These are phyloP conservation scores for Plasmodium malariae DNA, from an alignment of 169 alveolate species.

Conservation along the genomic window DNA sequence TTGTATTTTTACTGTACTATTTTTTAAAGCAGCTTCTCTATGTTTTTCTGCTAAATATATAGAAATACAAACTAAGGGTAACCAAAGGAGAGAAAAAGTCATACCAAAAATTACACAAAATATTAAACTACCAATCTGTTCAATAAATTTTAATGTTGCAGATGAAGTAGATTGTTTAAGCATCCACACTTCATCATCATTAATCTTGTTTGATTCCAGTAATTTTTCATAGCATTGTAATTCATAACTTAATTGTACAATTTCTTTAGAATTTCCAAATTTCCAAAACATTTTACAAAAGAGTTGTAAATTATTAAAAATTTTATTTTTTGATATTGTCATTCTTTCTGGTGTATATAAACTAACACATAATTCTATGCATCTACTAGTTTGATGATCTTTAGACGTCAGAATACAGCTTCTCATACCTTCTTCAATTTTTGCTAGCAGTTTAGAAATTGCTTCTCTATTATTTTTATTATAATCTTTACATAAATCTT, in stretches of 20 bases:
- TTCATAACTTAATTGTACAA: slow-evolving; percentile 83
- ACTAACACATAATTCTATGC: slow-evolving; percentile 87
- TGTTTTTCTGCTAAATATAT: slow-evolving; percentile 90
- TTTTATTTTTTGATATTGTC: slow-evolving; percentile 87
- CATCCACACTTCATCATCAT: slow-evolving; percentile 93
- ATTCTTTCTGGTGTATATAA: slow-evolving; percentile 92
- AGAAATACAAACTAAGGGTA: slow-evolving; percentile 89
- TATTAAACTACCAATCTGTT: slow-evolving; percentile 80
- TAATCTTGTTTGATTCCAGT: slow-evolving; percentile 84
- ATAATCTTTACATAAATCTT: slow-evolving; percentile 84
- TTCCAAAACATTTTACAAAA: slow-evolving; percentile 89
- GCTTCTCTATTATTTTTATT: slow-evolving; percentile 83
- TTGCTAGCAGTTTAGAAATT: slow-evolving; percentile 81
- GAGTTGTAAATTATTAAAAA: slow-evolving; percentile 85
- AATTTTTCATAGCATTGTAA: slow-evolving; percentile 86
- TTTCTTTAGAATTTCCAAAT: slow-evolving; percentile 84
- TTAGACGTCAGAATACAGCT: slow-evolving; percentile 88
- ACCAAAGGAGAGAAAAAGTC: slow-evolving; percentile 91
- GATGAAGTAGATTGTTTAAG: slow-evolving; percentile 91
- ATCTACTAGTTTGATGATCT: slow-evolving; percentile 84
- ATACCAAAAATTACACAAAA: slow-evolving; percentile 86
- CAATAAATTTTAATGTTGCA: slow-evolving; percentile 87
- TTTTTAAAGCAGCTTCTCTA: slow-evolving; percentile 84
- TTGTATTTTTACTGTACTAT: slow-evolving; percentile 88
- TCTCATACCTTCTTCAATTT: slow-evolving; percentile 86